These are phyloP conservation scores for Boletellus deceptivus DNA, from an alignment of 1,284 basidiomycete species.

Conservation along the genomic window DNA sequence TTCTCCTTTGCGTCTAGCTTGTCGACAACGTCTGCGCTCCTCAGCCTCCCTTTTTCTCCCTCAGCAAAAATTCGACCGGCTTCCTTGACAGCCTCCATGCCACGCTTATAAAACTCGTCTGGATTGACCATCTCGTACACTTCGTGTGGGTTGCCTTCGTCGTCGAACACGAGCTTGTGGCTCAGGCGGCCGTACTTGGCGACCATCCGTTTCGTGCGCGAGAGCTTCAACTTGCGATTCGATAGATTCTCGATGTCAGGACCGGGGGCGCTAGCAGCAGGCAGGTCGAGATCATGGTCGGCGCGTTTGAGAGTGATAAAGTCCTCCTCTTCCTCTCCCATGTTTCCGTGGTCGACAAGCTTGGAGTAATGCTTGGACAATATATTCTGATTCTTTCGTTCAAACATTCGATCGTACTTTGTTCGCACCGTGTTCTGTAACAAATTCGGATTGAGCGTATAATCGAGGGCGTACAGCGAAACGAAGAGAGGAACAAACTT, in stretches of 20 bases:
- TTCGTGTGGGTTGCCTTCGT: slow-evolving; percentile 77
- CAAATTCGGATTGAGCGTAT: background rate
- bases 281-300: slow-evolving; percentile 81
- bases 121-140: slow-evolving; percentile 79
- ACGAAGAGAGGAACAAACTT: slow-evolving; percentile 27
- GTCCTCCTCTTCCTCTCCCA: slow-evolving; percentile 65
- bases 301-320: slow-evolving; percentile 93
- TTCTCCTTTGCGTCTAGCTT: slow-evolving; percentile 85
- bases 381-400: slow-evolving; percentile 93
- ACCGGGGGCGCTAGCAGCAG: slow-evolving; percentile 33
- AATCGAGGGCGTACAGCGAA: background rate
- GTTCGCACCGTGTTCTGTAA: slow-evolving; percentile 63
- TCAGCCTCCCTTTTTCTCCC: slow-evolving; percentile 70
- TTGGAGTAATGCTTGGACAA: slow-evolving; percentile 91
- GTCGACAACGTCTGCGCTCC: slow-evolving; percentile 70
- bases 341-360: slow-evolving; percentile 71
- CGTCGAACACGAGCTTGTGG: slow-evolving; percentile 83
- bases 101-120: slow-evolving; percentile 62
- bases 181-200: slow-evolving; percentile 61
- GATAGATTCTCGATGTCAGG: slow-evolving; percentile 48
- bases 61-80: slow-evolving; percentile 71
- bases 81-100: slow-evolving; percentile 60
- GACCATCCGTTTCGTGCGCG: slow-evolving; percentile 75
- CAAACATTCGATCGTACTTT: slow-evolving; percentile 98
- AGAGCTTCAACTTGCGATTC: slow-evolving; percentile 63